Evolutionary conservation across 129 eudicot species (phyloP), one percentile per base, ranked within the genome.

Genomic region (Flaveria trinervia): DNA sequence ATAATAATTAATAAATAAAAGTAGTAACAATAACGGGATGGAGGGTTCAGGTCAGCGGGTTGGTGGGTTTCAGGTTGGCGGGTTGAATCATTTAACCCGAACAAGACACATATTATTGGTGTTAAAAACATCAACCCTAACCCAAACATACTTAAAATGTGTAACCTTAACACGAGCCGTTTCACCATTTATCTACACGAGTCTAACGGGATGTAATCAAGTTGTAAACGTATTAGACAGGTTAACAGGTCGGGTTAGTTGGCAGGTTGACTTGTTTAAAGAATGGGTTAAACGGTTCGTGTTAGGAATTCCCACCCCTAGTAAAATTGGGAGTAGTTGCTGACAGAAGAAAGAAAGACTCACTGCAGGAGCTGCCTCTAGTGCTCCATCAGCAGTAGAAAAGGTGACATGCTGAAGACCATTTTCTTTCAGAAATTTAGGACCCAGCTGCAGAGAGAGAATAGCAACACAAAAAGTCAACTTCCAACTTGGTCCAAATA

Each of bases 341-440:
- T 30, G 46, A 65, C 39, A 33, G 48, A 41, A 68, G 18, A 12
- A 39, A 73, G 57, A 7, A 79, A 49, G 65, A 55, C 97, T 91
- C 77, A 94, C 98, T 16, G 96, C 98, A 62, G 98, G 98, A 84
- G 98, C 97, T 73, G 98, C 98, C 78, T 94, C 98, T 60, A 91
- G 77, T 71, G 97, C 98, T 43, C 98, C 98, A 81, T 94, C 98
- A 85, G 98, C 98, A 56, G 98, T 87, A 62, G 98, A 94, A 82
- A 94, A 93, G 0, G 88, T 55, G 52, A 91, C 97, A 85, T 94
- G 89, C 44, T 87, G 79, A 81, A 94, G 73, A 57, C 98, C 98
- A 70, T 86, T 89, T 48, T 94, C 98, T 77, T 86, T 81, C 91
- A 94, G 85, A 76, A 94, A 94, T 75, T 94, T 94, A 39, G 97